Conservation (phyloP, 208 protist species). For the Entamoeba invadens region DNA sequence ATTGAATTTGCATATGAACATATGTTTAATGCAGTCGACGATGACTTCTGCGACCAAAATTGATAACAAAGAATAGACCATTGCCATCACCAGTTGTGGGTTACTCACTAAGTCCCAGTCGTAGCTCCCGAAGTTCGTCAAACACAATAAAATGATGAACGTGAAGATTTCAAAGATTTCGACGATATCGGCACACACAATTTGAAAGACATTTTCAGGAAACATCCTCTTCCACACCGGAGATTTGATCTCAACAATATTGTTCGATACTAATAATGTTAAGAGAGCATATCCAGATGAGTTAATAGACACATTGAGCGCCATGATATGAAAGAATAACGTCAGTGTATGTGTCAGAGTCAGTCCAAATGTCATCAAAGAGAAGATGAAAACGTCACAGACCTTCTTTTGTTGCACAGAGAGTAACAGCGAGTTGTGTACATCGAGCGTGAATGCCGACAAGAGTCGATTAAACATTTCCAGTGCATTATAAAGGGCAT, state of each 20-base stretch:
- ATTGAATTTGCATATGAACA: background rate
- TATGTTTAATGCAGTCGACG: background rate
- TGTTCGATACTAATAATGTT: background rate
- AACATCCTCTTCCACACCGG: background rate
- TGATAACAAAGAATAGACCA: background rate
- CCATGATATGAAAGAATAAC: background rate
- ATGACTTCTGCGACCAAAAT: background rate
- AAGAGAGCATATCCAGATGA: background rate
- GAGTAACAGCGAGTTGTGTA: background rate
- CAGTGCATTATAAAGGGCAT: background rate
- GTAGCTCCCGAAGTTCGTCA: background rate
- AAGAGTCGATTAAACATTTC: background rate
- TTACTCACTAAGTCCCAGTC: background rate
- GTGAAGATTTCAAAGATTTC: background rate
- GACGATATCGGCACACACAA: background rate
- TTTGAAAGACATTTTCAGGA: background rate
- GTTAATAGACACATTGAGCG: background rate
- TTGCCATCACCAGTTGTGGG: background rate
- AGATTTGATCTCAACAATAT: background rate
- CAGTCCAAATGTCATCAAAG: background rate
- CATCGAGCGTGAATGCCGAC: background rate
- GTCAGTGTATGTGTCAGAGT: background rate
- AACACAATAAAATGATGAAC: background rate
- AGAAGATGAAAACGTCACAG: background rate
- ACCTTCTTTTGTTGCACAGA: background rate